A percentile compares a stretch with the other conserved stretches of the same genome.
Evolutionary conservation across 2,329 filamentous ascomycete species (phyloP).

Genomic region (Fonsecaea pedrosoi): DNA sequence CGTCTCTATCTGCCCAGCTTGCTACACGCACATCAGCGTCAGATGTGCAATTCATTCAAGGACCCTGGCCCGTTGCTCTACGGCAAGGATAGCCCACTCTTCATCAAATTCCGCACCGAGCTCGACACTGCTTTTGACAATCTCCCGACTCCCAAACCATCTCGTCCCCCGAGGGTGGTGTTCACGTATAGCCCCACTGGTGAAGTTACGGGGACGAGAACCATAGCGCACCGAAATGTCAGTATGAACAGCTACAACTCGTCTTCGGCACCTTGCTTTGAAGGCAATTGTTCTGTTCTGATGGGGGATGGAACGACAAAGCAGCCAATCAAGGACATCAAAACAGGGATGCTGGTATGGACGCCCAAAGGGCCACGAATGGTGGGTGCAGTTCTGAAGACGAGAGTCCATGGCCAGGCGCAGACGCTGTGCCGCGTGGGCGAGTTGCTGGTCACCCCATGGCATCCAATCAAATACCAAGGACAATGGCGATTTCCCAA

Average conservation of each 20-base stretch:
- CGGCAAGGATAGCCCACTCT: conserved; percentile 59
- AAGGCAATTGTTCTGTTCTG: conserved; percentile 55
- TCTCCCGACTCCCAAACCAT: conserved; percentile 42
- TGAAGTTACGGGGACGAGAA: conserved; percentile 9
- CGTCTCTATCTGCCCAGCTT: conserved; percentile 65
- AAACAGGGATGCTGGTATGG: conserved; percentile 55
- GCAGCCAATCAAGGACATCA: conserved; percentile 54
- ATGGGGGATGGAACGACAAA: conserved; percentile 50
- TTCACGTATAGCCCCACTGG: conserved; percentile 13
- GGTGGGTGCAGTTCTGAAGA: conserved; percentile 61
- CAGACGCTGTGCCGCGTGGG: conserved; percentile 55
- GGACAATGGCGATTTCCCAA: conserved; percentile 58
- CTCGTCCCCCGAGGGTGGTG: conserved; percentile 27
- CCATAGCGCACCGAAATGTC: conserved; percentile 29
- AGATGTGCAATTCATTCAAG: conserved; percentile 68
- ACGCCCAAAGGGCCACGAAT: conserved; percentile 59
- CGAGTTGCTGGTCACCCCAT: conserved; percentile 62
- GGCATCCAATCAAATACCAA: conserved; percentile 62
- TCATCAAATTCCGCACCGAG: conserved; percentile 57
- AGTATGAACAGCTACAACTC: conserved; percentile 57
- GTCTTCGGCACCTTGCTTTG: conserved; percentile 59
- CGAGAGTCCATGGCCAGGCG: conserved; percentile 47
- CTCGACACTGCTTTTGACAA: conserved; percentile 56
- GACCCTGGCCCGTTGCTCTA: conserved; percentile 65
- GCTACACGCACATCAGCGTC: conserved; percentile 62